These are phyloP conservation scores for Populus hybrid DNA, from an alignment of 441 rosid genomes.

Conservation along the genomic window DNA sequence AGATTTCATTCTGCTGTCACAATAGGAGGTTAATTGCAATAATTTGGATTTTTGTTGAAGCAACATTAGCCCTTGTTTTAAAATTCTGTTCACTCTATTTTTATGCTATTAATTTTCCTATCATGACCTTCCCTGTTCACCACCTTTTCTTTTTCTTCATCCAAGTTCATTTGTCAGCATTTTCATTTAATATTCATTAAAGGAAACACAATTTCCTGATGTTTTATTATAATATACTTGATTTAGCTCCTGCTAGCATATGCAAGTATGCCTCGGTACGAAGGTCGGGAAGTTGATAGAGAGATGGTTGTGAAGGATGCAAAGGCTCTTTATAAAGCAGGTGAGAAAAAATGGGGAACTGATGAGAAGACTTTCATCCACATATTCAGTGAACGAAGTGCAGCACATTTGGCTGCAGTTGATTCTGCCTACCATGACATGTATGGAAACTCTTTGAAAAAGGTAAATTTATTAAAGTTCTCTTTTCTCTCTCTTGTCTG, in stretches of 20 bases:
- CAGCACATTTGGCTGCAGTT: conserved; percentile 53
- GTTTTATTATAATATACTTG: neutral
- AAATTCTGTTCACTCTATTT: neutral
- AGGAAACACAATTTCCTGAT: neutral
- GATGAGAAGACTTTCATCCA: conserved; percentile 61
- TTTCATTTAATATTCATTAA: neutral
- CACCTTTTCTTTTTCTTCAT: neutral
- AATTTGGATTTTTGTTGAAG: neutral
- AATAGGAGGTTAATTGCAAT: neutral
- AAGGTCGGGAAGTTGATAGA: conserved; percentile 49
- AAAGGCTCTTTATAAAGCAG: conserved; percentile 54
- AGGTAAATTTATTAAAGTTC: conserved; percentile 33
- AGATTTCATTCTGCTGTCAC: neutral
- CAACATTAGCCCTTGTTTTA: no score
- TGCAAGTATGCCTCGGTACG: conserved; percentile 40
- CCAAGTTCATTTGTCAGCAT: neutral
- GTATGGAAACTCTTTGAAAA: conserved; percentile 46
- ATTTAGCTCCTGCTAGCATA: conserved; percentile 54
- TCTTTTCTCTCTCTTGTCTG: neutral
- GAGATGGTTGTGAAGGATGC: conserved; percentile 45
- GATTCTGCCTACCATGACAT: conserved; percentile 34
- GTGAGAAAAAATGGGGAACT: conserved; percentile 63
- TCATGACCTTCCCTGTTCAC: neutral
- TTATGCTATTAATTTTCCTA: neutral
- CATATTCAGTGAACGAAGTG: conserved; percentile 52